phyloP scores from a whole-genome alignment of 192 early-diverging fungal genomes.

The Linnemannia hyalina region DNA sequence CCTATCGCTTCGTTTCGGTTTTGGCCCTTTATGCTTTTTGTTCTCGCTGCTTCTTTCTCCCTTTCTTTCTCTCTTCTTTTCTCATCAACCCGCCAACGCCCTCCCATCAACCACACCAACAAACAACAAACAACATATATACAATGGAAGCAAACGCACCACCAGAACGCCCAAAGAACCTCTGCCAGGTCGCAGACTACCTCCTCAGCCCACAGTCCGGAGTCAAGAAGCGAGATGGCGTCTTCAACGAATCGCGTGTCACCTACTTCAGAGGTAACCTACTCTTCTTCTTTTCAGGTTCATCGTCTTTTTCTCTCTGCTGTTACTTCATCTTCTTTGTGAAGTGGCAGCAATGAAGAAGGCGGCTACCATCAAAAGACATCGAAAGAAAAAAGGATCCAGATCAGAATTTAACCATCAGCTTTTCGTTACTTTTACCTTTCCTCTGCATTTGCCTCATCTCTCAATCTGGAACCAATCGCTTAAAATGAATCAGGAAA shows the following conservation, averaged over 20 bases:
- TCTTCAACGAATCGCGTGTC: constrained; percentile 90
- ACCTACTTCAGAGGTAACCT: constrained; percentile 90
- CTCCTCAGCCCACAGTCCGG: constrained; percentile 79
- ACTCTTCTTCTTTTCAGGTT: not conserved
- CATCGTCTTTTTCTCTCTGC: not conserved
- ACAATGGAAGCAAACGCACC: constrained; percentile 43
- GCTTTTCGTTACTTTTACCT: constrained; percentile 12
- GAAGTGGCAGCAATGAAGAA: not conserved
- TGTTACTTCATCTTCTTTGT: not conserved
- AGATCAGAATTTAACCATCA: not conserved
- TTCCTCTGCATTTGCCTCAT: constrained; percentile 13
- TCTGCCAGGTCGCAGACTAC: constrained; percentile 80
- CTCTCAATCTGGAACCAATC: not conserved
- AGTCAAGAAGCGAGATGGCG: constrained; percentile 86
- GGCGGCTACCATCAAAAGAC: not conserved
- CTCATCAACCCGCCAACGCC: not conserved
- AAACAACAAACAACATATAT: not conserved
- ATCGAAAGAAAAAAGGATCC: not conserved
- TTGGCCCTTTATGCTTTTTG: not conserved
- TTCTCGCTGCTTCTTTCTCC: constrained; percentile 4
- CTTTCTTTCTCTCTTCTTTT: not conserved
- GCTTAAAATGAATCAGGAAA: constrained; percentile 61
- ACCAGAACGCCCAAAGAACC: constrained; percentile 67
- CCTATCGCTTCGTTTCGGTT: not conserved
- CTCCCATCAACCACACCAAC: constrained; percentile 1